Conservation (phyloP, 2,329 filamentous ascomycete species). For the Paraphoma chrysanthemicola region DNA sequence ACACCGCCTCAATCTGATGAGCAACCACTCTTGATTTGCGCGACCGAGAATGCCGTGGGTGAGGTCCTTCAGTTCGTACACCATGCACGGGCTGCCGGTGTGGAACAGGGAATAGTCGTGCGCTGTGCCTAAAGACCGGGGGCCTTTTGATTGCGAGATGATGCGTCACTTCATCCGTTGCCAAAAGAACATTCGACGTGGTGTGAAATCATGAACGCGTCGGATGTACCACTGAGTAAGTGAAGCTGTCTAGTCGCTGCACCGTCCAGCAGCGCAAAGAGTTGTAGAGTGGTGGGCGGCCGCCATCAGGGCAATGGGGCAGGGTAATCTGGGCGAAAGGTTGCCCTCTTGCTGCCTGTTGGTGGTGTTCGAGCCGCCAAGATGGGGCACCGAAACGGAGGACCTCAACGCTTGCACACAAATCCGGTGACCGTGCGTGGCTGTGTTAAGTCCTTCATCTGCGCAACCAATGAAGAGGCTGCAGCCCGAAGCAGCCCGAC, state of each 20-base stretch:
- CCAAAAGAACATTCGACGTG: neutral
- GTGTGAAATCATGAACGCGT: constrained; percentile 4
- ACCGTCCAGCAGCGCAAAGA: constrained; percentile 8
- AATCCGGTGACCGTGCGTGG: constrained; percentile 12
- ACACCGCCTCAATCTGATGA: constrained; percentile 42
- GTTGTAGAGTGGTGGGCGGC: constrained; percentile 21
- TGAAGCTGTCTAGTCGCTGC: constrained; percentile 29
- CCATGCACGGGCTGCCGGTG: constrained; percentile 32
- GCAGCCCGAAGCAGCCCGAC: neutral
- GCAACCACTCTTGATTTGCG: constrained; percentile 14
- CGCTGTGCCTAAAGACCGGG: constrained; percentile 4
- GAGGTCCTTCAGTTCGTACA: constrained; percentile 29
- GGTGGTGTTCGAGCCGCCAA: constrained; percentile 15
- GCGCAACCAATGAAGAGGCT: constrained; percentile 10
- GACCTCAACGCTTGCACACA: constrained; percentile 9
- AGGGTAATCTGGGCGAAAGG: constrained; percentile 14
- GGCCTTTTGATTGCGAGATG: neutral
- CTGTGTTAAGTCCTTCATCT: constrained; percentile 17
- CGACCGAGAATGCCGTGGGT: constrained; percentile 6
- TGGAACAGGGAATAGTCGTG: constrained; percentile 23
- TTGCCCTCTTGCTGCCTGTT: constrained; percentile 24
- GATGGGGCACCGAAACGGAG: constrained; percentile 9
- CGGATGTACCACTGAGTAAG: constrained; percentile 1
- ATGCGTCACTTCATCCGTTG: neutral
- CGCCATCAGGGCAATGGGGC: constrained; percentile 11